A percentile compares a stretch with the other conserved stretches of the same genome.
phyloP scores from a whole-genome alignment of 495 filamentous ascomycete species.

The Neurospora tetrasperma region DNA sequence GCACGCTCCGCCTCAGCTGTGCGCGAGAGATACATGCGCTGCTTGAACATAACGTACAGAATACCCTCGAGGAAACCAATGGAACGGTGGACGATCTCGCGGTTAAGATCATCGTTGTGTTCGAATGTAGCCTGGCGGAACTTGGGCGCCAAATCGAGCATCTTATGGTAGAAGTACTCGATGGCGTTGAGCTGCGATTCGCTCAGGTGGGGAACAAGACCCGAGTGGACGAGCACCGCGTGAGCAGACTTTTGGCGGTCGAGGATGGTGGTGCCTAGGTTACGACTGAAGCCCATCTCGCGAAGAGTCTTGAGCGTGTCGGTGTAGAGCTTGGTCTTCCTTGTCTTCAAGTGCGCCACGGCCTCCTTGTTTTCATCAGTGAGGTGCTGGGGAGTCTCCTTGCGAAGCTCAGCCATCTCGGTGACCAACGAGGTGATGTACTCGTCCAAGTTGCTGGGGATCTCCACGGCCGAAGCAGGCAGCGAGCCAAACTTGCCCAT shows the following conservation, averaged over 20 bases:
- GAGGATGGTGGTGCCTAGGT: conserved; percentile 57
- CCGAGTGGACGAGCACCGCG: conserved; percentile 45
- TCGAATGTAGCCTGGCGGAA: conserved; percentile 54
- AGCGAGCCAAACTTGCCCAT: conserved; percentile 40
- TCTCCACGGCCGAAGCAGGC: conserved; percentile 42
- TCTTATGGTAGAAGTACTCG: conserved; percentile 69
- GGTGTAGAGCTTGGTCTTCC: conserved; percentile 84
- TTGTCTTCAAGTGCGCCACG: conserved; percentile 76
- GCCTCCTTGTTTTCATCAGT: conserved; percentile 73
- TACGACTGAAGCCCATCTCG: conserved; percentile 80
- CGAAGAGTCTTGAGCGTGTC: conserved; percentile 74
- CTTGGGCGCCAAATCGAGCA: conserved; percentile 58
- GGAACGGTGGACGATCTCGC: conserved; percentile 64
- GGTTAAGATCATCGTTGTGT: conserved; percentile 75
- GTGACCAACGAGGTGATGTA: conserved; percentile 59
- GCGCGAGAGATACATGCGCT: conserved; percentile 44
- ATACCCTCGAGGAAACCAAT: conserved; percentile 76
- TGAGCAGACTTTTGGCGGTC: conserved; percentile 60
- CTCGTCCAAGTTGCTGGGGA: conserved; percentile 48
- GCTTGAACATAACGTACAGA: conserved; percentile 53
- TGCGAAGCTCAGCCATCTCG: conserved; percentile 60
- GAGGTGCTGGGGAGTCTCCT: conserved; percentile 63
- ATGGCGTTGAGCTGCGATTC: conserved; percentile 25
- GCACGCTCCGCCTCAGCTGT: conserved; percentile 16
- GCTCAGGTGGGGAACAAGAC: conserved; percentile 12